Conservation (phyloP, 352 stramenopile genomes). For the Pythium sukuiense region DNA sequence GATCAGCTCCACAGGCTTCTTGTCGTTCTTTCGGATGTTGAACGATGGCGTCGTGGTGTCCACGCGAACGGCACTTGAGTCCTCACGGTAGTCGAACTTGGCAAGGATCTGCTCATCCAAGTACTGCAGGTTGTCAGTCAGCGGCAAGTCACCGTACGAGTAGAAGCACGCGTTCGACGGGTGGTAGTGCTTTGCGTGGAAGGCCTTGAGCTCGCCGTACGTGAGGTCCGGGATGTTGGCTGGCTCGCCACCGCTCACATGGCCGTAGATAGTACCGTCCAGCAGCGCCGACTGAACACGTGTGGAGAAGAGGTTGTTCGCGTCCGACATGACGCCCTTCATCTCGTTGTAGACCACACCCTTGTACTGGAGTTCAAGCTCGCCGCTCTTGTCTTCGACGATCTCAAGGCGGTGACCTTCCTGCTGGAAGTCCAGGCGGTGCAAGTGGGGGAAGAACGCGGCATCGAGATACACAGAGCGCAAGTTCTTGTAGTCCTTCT, state of each 20-base stretch:
- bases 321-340: constrained; percentile 97
- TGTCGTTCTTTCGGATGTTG: constrained; percentile 34
- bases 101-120: constrained; percentile 67
- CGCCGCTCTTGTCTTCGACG: constrained; percentile 33
- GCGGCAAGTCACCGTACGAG: constrained; percentile 86
- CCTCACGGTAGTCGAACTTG: constrained; percentile 60
- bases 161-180: constrained; percentile 90
- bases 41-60: constrained; percentile 37
- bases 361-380: constrained; percentile 65
- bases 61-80: constrained; percentile 53
- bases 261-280: constrained; percentile 81
- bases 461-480: constrained; percentile 97
- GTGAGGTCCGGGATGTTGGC: constrained; percentile 68
- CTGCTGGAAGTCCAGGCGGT: constrained; percentile 72
- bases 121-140: constrained; percentile 75
- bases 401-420: constrained; percentile 80
- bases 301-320: constrained; percentile 91
- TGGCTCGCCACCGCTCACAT: constrained; percentile 81
- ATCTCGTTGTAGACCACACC: constrained; percentile 99
- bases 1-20: constrained; percentile 26
- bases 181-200: constrained; percentile 87
- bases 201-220: constrained; percentile 74
- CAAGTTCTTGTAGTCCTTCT: constrained; percentile 97
- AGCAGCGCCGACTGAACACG: constrained; percentile 92
- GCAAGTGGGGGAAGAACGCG: constrained; percentile 94